Evolutionary conservation across 2,329 filamentous ascomycete genomes (phyloP).

Genomic region (Aspergillus novofumigatus): DNA sequence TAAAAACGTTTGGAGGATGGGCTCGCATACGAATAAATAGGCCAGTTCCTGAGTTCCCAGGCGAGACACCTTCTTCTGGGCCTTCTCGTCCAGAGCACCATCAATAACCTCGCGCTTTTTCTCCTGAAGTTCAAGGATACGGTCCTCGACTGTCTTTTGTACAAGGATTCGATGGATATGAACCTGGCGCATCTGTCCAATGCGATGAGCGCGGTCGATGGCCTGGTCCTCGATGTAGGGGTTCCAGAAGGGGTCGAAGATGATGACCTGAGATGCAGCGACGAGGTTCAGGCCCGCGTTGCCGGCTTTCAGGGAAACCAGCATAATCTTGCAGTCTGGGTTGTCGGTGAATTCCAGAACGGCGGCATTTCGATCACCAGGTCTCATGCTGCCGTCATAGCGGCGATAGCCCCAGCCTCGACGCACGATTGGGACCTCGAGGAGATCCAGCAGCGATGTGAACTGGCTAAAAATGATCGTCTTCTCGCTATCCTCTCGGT

Average conservation of each 20-base stretch:
- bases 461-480: slow-evolving; percentile 81
- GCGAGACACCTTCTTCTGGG: slow-evolving; percentile 61
- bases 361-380: slow-evolving; percentile 61
- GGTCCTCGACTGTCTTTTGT: slow-evolving; percentile 76
- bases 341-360: slow-evolving; percentile 65
- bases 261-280: slow-evolving; percentile 77
- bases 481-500: slow-evolving; percentile 59
- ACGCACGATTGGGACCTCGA: slow-evolving; percentile 67
- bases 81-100: slow-evolving; percentile 73
- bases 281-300: slow-evolving; percentile 85
- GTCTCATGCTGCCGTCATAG: slow-evolving; percentile 73
- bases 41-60: slow-evolving; percentile 64
- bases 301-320: slow-evolving; percentile 74
- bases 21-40: slow-evolving; percentile 58
- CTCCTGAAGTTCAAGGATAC: slow-evolving; percentile 74
- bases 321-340: slow-evolving; percentile 61
- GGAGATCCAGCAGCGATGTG: slow-evolving; percentile 71
- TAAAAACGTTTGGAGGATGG: not conserved
- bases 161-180: slow-evolving; percentile 77
- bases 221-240: slow-evolving; percentile 91
- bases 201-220: slow-evolving; percentile 82
- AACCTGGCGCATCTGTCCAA: slow-evolving; percentile 72
- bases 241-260: slow-evolving; percentile 93
- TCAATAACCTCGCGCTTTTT: slow-evolving; percentile 74
- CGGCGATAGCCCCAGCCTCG: slow-evolving; percentile 58